Evolutionary conservation across 1,284 basidiomycete genomes (phyloP), one percentile per base, ranked within the genome.

Genomic region (Puccinia brachypodii): DNA sequence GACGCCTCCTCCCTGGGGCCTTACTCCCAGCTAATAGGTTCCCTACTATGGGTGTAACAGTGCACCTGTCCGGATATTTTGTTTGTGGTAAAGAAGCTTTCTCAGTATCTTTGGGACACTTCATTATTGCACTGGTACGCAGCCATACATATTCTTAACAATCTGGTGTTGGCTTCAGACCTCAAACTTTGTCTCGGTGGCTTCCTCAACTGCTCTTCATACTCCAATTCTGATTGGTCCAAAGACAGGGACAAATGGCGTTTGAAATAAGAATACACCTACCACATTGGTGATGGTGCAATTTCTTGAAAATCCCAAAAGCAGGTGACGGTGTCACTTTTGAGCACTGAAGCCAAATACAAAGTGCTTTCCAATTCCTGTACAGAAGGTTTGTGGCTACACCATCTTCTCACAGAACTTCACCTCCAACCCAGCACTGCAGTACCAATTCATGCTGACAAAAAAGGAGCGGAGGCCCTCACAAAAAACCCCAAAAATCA

Each of bases 401-500:
- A 19, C 1, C 9, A 74, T 33, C n/a, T 74, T 7, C 72, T 74
- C n/a, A 33, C 44, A 19, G 36, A 74, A 74, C 50, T 74, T 50
- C 9, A 19, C 9, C 72, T 74, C 14, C 16, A 28, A 31, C 50
- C 72, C 7, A 19, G 33, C 2, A 2, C 8, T 25, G n/a, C 42
- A 16, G 9, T 56, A 13, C 72, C 68, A 3, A 38, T 71, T 36
- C 68, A 71, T 40, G 68, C 42, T 3, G 42, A 73, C 28, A 73
- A 73, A n/a, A 33, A 73, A 53, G 71, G 71, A 16, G 71, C 71
- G 14, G 47, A 50, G 22, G 71, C 71, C 1, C 44, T 73, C 1
- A 47, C 47, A 3, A 73, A 53, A 25, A 53, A 73, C n/a, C 71
- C 44, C 13, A 3, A 9, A 50, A n/a, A 73, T 53, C 71, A 73